These are phyloP conservation scores for Candida khao-thaluensis DNA, from an alignment of 805 yeast species.

Conservation along the genomic window DNA sequence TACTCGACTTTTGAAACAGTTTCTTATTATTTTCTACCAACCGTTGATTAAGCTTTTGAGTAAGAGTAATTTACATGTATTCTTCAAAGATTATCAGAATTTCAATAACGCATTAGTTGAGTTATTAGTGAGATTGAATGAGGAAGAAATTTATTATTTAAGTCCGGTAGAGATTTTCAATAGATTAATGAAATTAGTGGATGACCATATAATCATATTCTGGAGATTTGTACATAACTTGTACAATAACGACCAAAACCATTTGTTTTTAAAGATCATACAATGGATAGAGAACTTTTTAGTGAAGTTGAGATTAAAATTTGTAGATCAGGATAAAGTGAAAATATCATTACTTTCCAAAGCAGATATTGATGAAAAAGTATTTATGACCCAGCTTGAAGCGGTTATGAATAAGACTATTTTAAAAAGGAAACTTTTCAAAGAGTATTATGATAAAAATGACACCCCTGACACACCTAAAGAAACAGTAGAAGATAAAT, in stretches of 20 bases:
- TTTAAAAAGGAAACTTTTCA: slow-evolving; percentile 38
- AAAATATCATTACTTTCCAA: slow-evolving; percentile 23
- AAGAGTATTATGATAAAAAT: slow-evolving; percentile 24
- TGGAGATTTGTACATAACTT: slow-evolving; percentile 78
- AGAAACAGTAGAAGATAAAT: slow-evolving; percentile 32
- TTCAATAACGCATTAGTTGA: slow-evolving; percentile 54
- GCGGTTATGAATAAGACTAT: slow-evolving; percentile 36
- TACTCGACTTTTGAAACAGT: slow-evolving; percentile 68
- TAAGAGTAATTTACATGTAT: slow-evolving; percentile 37
- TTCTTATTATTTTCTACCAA: slow-evolving; percentile 49
- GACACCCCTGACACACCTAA: slow-evolving; percentile 14
- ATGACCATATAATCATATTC: slow-evolving; percentile 68
- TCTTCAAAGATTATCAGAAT: slow-evolving; percentile 36
- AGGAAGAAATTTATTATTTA: slow-evolving; percentile 47
- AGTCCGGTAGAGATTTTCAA: slow-evolving; percentile 62
- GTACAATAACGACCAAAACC: slow-evolving; percentile 72
- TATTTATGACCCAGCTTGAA: slow-evolving; percentile 41
- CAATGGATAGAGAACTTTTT: slow-evolving; percentile 73
- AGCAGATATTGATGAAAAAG: slow-evolving; percentile 26
- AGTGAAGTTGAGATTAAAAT: slow-evolving; percentile 61
- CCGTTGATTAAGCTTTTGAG: slow-evolving; percentile 40
- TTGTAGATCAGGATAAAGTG: slow-evolving; percentile 36
- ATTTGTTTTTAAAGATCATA: slow-evolving; percentile 69
- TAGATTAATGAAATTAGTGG: slow-evolving; percentile 61
- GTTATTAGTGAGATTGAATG: slow-evolving; percentile 59